A percentile compares a stretch with the other conserved stretches of the same genome.
Evolutionary conservation across 768 basidiomycete genomes (phyloP).

Genomic region (Boletellus sp.): DNA sequence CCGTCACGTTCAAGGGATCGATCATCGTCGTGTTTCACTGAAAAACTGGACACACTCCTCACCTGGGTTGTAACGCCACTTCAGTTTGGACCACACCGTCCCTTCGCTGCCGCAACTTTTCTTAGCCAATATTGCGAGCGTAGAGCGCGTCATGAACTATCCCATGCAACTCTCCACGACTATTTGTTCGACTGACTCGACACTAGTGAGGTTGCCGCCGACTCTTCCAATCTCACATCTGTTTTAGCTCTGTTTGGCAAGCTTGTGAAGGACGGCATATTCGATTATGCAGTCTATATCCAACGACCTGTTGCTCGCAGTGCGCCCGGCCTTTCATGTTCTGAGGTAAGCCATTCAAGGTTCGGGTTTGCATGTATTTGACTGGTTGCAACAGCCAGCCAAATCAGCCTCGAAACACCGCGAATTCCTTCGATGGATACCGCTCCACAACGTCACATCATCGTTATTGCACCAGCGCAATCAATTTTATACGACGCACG

Average conservation of each 20-base stretch:
- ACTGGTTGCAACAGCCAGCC: conserved; percentile 4
- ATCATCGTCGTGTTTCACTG: conserved; percentile 46
- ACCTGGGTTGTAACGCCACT: conserved; percentile 79
- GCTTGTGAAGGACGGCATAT: conserved; percentile 64
- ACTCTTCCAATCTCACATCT: conserved; percentile 51
- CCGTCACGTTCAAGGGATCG: conserved; percentile 34
- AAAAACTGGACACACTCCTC: conserved; percentile 69
- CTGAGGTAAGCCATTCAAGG: conserved; percentile 40
- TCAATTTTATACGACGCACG: conserved; percentile 66
- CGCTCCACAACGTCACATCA: conserved; percentile 55
- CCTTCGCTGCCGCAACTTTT: conserved; percentile 69
- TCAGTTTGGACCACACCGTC: conserved; percentile 80
- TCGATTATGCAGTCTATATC: conserved; percentile 72
- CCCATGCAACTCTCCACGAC: conserved; percentile 65
- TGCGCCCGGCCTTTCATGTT: conserved; percentile 54
- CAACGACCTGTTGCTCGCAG: conserved; percentile 80
- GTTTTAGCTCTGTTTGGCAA: conserved; percentile 69
- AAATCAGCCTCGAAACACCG: conserved; percentile 56
- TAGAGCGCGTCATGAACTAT: conserved; percentile 60
- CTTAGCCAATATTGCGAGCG: conserved; percentile 60
- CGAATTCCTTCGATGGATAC: conserved; percentile 68
- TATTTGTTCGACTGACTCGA: conserved; percentile 82
- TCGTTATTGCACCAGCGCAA: conserved; percentile 68
- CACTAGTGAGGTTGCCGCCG: conserved; percentile 55
- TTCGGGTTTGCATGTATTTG: background rate